Evolutionary conservation across 768 basidiomycete species (phyloP).

Genomic region (Arthromyces matolae): DNA sequence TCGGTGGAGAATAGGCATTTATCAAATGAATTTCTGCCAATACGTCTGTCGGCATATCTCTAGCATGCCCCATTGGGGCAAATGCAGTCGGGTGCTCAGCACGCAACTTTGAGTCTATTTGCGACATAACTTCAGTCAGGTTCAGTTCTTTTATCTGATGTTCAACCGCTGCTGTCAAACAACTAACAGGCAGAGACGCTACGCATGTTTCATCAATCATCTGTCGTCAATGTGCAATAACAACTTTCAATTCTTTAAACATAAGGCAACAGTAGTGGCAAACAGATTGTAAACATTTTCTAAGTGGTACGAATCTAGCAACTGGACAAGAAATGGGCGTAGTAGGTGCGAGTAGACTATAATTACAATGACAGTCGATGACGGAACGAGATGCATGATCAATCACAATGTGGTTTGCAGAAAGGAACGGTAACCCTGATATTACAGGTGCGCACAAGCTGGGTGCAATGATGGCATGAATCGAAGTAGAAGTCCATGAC

Average conservation of each 20-base stretch:
- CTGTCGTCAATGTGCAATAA: too few relatives aligned
- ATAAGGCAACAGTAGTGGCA: too few relatives aligned
- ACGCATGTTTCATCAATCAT: too few relatives aligned
- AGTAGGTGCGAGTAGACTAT: constrained; percentile 9
- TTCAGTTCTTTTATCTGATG: neutral
- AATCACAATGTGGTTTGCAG: constrained; percentile 29
- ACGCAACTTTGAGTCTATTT: neutral
- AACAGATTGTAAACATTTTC: too few relatives aligned
- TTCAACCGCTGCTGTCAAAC: too few relatives aligned
- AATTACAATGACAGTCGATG: constrained; percentile 10
- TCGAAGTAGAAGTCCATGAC: constrained; percentile 12
- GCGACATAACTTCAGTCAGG: rapidly evolving
- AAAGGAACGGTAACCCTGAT: constrained; percentile 32
- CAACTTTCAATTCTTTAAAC: too few relatives aligned
- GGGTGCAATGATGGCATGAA: constrained; percentile 21
- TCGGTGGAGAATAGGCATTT: neutral
- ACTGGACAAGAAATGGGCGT: constrained; percentile 20
- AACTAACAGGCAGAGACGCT: too few relatives aligned
- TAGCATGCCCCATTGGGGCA: neutral
- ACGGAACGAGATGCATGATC: constrained; percentile 20
- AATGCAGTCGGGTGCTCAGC: neutral
- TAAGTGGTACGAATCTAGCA: too few relatives aligned
- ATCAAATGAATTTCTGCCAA: neutral
- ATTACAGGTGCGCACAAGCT: constrained; percentile 25
- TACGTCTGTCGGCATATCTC: neutral